Conservation (phyloP, 179 eudicot species). For the Nepenthes alata region DNA sequence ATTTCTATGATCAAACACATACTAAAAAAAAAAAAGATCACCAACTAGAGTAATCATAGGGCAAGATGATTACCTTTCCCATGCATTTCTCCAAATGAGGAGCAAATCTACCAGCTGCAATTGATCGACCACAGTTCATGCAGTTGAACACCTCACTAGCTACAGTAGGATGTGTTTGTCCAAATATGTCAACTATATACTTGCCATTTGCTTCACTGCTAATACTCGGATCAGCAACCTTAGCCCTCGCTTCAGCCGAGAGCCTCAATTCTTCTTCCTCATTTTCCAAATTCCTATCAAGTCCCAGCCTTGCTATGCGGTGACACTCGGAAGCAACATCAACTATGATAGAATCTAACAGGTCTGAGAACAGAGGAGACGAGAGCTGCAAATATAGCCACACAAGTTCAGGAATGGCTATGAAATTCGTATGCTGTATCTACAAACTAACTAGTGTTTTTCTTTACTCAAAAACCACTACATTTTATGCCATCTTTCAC, state of each 20-base stretch:
- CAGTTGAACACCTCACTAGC: conserved; percentile 75
- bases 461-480: too few relatives aligned
- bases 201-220: conserved; percentile 56
- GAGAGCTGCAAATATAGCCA: conserved; percentile 37
- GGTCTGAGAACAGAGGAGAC: conserved; percentile 48
- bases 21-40: background rate
- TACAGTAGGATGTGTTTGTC: conserved; percentile 80
- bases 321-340: conserved; percentile 95
- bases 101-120: conserved; percentile 88
- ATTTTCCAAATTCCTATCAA: conserved; percentile 70
- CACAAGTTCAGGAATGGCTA: too few relatives aligned
- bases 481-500: too few relatives aligned
- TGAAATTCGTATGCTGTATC: too few relatives aligned
- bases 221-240: conserved; percentile 63
- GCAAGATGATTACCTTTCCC: conserved; percentile 63
- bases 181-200: conserved; percentile 80
- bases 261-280: conserved; percentile 83
- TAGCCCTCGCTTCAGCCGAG: conserved; percentile 73
- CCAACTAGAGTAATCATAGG: background rate
- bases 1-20: too few relatives aligned
- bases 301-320: conserved; percentile 78
- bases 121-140: conserved; percentile 84
- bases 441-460: too few relatives aligned
- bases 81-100: conserved; percentile 97
- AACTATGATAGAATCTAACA: conserved; percentile 67